These are phyloP conservation scores for Yamadazyma scolyti DNA, from an alignment of 805 yeast species.

Conservation along the genomic window DNA sequence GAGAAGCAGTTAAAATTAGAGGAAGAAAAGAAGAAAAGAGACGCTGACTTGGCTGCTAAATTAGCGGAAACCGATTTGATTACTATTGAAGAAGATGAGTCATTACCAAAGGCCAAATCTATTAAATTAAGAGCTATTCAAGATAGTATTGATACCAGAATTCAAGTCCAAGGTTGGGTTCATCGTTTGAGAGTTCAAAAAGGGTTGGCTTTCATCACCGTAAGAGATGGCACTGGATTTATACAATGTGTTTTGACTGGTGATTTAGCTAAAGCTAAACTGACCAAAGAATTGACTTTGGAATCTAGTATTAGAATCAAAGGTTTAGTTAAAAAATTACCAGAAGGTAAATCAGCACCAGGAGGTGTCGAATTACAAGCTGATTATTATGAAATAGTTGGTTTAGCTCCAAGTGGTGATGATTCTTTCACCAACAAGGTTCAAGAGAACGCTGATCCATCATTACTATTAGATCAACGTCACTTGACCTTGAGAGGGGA, in stretches of 20 bases:
- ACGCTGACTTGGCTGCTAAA: conserved; percentile 62
- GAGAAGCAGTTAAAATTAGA: conserved; percentile 62
- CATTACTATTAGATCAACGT: conserved; percentile 88
- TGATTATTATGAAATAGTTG: conserved; percentile 85
- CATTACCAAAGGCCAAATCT: conserved; percentile 65
- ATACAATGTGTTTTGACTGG: conserved; percentile 86
- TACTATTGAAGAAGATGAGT: conserved; percentile 65
- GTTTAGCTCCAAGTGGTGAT: conserved; percentile 94
- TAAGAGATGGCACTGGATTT: conserved; percentile 94
- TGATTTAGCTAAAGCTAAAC: conserved; percentile 86
- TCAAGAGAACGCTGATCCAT: conserved; percentile 91
- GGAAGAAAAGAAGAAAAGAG: conserved; percentile 56
- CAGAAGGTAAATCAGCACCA: conserved; percentile 96
- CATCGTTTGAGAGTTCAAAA: conserved; percentile 93
- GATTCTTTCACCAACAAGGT: conserved; percentile 93
- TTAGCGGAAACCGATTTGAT: conserved; percentile 75
- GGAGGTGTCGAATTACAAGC: conserved; percentile 94
- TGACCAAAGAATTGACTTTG: conserved; percentile 78
- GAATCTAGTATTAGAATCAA: conserved; percentile 80
- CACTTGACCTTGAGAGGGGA: conserved; percentile 97
- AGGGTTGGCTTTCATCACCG: conserved; percentile 83
- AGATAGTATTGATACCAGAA: conserved; percentile 62
- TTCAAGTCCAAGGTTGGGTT: conserved; percentile 87
- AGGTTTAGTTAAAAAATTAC: conserved; percentile 79
- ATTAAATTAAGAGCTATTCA: conserved; percentile 61